Base-by-base conservation (phyloP, 805 yeast genomes). In the Candida ortonii region DNA sequence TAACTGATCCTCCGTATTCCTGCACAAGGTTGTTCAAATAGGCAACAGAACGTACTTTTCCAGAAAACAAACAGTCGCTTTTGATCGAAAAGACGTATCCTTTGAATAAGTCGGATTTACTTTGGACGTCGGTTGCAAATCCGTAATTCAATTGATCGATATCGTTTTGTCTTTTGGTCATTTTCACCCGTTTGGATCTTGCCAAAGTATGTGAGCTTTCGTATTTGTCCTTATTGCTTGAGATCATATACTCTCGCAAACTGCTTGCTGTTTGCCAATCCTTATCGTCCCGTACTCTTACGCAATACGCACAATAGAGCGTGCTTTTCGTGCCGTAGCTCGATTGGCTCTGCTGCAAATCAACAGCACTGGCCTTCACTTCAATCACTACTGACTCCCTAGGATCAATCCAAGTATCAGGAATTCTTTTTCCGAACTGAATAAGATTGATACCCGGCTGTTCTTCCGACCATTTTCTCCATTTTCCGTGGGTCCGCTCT, bases 341-440 rank as follows among this genome's bases (percentile, higher is more conserved):
- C 9, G 52, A 57, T 12, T 59, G 64, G 2, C 57, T 53, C 0
- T 71, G 58, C 2, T 73, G 64, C 9, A 64, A 55, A 39, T 77
- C 79, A 5, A 87, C 66, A 3, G 88, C 78, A 27, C 95, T 65
- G 0, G 95, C 94, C 52, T 84, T 87, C 12, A 89, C 76, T 53
- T 88, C 95, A 6, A 90, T 50, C 0, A 90, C 90, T 3, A 89
- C 52, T 1, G 95, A 83, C 18, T 84, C 76, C 23, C 67, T 62
- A 0, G 97, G 97, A 38, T 78, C 64, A 17, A 90, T 83, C 94
- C 96, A 89, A 39, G 69, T 71, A 20, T 70, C 75, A 0, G 96
- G 95, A 10, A 62, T 56, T 32, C 71, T 67, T 5, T 69, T 62
- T 1, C 87, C 89, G 61, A 82, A 83, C 36, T 64, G 62, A 2